Percentiles rank a stretch among this genome's conserved stretches.
These are phyloP conservation scores for Botrytis fragariae DNA, from an alignment of 2,329 filamentous ascomycete genomes.

Conservation along the genomic window DNA sequence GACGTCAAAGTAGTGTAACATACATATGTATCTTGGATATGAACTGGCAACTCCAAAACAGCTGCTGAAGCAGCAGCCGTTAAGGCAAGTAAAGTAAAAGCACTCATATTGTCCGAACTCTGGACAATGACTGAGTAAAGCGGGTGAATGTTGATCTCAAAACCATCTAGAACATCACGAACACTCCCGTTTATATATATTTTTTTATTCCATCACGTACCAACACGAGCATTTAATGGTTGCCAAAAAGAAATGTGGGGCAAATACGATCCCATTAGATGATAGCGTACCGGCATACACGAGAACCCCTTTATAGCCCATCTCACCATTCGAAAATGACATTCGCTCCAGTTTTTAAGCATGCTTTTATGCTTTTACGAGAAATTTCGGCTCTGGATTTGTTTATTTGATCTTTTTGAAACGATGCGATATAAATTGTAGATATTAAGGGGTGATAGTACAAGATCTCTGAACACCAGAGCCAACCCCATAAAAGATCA, in stretches of 20 bases:
- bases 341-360: neutral
- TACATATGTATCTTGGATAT: neutral
- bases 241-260: neutral
- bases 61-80: neutral
- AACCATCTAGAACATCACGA: neutral
- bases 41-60: conserved; percentile 2
- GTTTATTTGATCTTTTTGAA: neutral
- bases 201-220: neutral
- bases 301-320: neutral
- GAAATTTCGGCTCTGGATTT: neutral
- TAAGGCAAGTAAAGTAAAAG: neutral
- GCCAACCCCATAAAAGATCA: neutral
- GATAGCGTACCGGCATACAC: neutral
- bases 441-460: neutral
- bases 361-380: neutral
- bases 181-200: neutral
- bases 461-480: neutral
- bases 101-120: neutral
- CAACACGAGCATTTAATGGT: neutral
- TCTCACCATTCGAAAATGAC: neutral
- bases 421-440: neutral
- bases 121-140: neutral
- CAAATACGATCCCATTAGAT: neutral
- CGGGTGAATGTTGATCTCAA: neutral
- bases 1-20: neutral